Evolutionary conservation across 2,329 filamentous ascomycete species (phyloP).

Genomic region (Aspergillus tanneri): DNA sequence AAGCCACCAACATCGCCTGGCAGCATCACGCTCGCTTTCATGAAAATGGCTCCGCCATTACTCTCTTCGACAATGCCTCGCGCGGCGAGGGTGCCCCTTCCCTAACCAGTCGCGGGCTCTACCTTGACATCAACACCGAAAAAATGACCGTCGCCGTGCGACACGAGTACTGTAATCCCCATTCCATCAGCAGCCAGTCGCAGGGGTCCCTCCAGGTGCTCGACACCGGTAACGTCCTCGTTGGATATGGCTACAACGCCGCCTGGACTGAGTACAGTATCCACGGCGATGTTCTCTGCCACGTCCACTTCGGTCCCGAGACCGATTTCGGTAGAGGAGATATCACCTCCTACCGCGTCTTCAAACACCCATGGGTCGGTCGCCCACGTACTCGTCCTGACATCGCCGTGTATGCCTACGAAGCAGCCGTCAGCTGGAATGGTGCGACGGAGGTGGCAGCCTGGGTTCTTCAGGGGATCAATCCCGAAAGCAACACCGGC

Average conservation of each 20-base stretch:
- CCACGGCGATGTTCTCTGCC: constrained; percentile 49
- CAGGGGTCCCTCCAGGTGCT: constrained; percentile 49
- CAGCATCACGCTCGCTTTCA: constrained; percentile 54
- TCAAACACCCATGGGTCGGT: constrained; percentile 55
- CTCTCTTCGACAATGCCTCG: constrained; percentile 45
- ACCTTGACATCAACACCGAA: constrained; percentile 42
- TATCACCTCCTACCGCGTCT: constrained; percentile 53
- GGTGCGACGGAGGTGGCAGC: constrained; percentile 37
- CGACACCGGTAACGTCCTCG: constrained; percentile 45
- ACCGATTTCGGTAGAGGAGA: constrained; percentile 35
- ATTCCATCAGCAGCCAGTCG: constrained; percentile 40
- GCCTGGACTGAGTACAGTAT: constrained; percentile 55
- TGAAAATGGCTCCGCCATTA: constrained; percentile 31
- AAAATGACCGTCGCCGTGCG: constrained; percentile 47
- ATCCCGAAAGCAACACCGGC: constrained; percentile 1
- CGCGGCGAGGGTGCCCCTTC: constrained; percentile 21
- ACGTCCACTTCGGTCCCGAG: constrained; percentile 48
- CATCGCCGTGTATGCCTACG: constrained; percentile 20
- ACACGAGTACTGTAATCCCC: constrained; percentile 41
- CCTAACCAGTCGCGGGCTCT: constrained; percentile 45
- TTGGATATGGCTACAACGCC: constrained; percentile 53
- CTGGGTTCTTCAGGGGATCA: constrained; percentile 29
- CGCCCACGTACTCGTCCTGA: constrained; percentile 43
- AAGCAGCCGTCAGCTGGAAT: constrained; percentile 36
- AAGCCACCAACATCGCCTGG: constrained; percentile 50